Percentiles rank a stretch among this genome's conserved stretches.
Conservation (phyloP, 208 protist species). For the Trypanosomatidae sp. region DNA sequence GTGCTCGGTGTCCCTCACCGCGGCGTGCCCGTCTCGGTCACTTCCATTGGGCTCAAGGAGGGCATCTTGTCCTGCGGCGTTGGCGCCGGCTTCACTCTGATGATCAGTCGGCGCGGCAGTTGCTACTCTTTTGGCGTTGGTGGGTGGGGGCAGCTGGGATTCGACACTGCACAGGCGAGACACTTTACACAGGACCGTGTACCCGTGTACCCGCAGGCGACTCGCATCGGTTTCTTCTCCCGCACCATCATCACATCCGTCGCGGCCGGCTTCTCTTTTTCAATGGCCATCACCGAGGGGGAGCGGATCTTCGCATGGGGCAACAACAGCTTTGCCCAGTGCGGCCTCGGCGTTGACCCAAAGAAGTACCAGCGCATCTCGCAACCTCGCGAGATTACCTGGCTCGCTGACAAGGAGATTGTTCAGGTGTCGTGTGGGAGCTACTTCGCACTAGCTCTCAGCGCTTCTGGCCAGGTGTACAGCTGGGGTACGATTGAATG, state of each 20-base stretch:
- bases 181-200: conserved; percentile 61
- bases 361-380: conserved; percentile 48
- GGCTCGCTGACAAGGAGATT: conserved; percentile 76
- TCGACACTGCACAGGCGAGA: conserved; percentile 44
- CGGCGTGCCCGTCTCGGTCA: conserved; percentile 41
- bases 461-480: conserved; percentile 68
- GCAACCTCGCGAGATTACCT: conserved; percentile 62
- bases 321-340: conserved; percentile 83
- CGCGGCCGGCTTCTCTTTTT: conserved; percentile 57
- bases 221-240: conserved; percentile 59
- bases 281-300: conserved; percentile 65
- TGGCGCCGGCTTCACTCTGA: conserved; percentile 75
- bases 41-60: conserved; percentile 53
- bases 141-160: conserved; percentile 82
- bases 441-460: conserved; percentile 78
- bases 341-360: conserved; percentile 72
- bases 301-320: conserved; percentile 82
- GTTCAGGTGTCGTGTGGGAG: conserved; percentile 80
- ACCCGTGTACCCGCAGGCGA: conserved; percentile 66
- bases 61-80: conserved; percentile 63
- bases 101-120: conserved; percentile 65
- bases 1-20: conserved; percentile 67
- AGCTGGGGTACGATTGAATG: conserved; percentile 84
- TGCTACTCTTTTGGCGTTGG: conserved; percentile 71
- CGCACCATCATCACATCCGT: conserved; percentile 53